Evolutionary conservation across 352 stramenopile species (phyloP).

Genomic region (Phytopythium kandeliae): DNA sequence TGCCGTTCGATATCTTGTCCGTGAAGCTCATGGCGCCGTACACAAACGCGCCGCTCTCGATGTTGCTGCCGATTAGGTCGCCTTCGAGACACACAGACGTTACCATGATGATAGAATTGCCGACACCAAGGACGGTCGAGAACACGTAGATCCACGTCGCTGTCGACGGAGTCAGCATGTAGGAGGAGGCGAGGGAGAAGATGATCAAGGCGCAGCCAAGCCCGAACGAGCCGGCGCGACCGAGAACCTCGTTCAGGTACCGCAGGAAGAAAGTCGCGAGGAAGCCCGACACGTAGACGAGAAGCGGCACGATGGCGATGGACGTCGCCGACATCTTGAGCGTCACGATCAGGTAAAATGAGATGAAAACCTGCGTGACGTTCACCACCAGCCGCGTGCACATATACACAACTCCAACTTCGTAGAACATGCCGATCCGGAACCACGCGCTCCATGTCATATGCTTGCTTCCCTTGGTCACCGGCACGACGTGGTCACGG

Average conservation of each 20-base stretch:
- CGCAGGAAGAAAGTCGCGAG: constrained; percentile 71
- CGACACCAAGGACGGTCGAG: constrained; percentile 69
- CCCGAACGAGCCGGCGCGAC: constrained; percentile 62
- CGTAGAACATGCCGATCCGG: constrained; percentile 76
- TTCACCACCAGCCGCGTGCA: constrained; percentile 84
- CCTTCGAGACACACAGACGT: constrained; percentile 79
- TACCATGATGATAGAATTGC: constrained; percentile 87
- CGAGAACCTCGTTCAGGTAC: constrained; percentile 68
- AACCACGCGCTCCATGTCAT: constrained; percentile 83
- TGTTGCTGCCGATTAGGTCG: constrained; percentile 75
- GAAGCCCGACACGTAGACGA: constrained; percentile 83
- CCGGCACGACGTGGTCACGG: constrained; percentile 14
- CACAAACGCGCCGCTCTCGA: constrained; percentile 81
- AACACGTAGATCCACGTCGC: constrained; percentile 69
- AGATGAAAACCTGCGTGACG: constrained; percentile 84
- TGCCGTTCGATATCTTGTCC: constrained; percentile 84
- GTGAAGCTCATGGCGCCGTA: constrained; percentile 87
- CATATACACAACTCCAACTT: constrained; percentile 85
- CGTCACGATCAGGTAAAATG: constrained; percentile 83
- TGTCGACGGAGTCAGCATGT: constrained; percentile 50
- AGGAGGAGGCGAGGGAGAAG: constrained; percentile 41
- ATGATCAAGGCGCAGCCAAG: constrained; percentile 52
- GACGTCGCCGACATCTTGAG: constrained; percentile 80
- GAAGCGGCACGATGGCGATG: constrained; percentile 78
- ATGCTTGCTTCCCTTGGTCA: constrained; percentile 16